phyloP scores from a whole-genome alignment of 1,284 basidiomycete species.

The Trametes pubescens region DNA sequence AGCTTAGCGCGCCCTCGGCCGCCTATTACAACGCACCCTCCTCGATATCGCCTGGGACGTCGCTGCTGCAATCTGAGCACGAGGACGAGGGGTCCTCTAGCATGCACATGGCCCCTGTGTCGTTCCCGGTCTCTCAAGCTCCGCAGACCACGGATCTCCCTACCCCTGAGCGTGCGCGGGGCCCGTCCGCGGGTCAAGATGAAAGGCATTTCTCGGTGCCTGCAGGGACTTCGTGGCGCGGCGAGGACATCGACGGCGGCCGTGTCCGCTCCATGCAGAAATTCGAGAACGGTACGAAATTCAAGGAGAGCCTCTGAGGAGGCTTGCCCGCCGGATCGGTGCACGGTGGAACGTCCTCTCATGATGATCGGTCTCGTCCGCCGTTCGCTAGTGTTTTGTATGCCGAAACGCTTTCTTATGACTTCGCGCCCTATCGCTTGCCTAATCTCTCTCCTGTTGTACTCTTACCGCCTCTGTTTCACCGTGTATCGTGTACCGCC shows the following conservation, averaged over 20 bases:
- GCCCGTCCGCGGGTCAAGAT: constrained; percentile 16
- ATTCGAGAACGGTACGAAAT: constrained; percentile 44
- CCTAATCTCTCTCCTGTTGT: background rate
- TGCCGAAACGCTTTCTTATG: background rate
- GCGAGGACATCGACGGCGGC: constrained; percentile 16
- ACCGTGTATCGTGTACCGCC: constrained; percentile 1
- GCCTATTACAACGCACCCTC: background rate
- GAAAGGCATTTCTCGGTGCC: constrained; percentile 37
- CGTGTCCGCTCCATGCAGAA: constrained; percentile 38
- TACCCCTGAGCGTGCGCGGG: constrained; percentile 16
- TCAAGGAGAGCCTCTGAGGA: constrained; percentile 37
- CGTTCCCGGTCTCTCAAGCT: constrained; percentile 33
- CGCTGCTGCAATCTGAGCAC: constrained; percentile 7
- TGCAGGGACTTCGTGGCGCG: constrained; percentile 14
- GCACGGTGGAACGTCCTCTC: background rate
- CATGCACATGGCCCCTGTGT: constrained; percentile 10
- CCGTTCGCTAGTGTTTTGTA: background rate
- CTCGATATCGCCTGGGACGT: background rate
- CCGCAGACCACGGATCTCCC: constrained; percentile 21
- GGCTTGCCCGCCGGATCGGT: background rate
- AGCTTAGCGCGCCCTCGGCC: constrained; percentile 30
- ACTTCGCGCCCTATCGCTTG: background rate
- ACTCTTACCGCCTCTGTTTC: background rate
- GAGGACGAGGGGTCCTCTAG: constrained; percentile 12
- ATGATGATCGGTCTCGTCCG: background rate